phyloP scores from a whole-genome alignment of 176 grass and related monocot genomes.

The Eragrostis nindensis region DNA sequence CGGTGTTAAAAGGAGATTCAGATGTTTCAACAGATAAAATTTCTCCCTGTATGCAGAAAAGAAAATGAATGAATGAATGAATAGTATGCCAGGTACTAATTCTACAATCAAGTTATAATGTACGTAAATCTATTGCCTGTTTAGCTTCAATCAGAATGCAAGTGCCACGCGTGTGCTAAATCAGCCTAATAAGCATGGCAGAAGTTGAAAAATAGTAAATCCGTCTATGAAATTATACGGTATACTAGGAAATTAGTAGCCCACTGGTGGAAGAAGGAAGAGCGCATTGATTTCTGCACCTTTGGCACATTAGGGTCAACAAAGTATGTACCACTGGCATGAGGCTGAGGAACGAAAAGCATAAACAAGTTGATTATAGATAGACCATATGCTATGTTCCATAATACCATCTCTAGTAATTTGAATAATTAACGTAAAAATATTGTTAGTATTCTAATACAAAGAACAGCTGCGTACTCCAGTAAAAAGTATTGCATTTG shows the following conservation, averaged over 20 bases:
- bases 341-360: conserved; percentile 17
- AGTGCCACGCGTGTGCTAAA: conserved; percentile 14
- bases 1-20: conserved; percentile 11
- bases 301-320: conserved; percentile 8
- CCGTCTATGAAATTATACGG: background rate
- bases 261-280: conserved; percentile 4
- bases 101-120: background rate
- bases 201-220: background rate
- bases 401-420: conserved; percentile 11
- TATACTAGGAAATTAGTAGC: background rate
- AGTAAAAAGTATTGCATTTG: background rate
- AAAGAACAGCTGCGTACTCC: background rate
- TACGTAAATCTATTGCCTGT: background rate
- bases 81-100: background rate
- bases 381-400: background rate
- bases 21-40: conserved; percentile 24
- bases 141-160: conserved; percentile 20
- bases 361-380: background rate
- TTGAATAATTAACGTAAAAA: background rate
- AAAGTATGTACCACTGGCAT: conserved; percentile 9
- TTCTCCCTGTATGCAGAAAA: background rate
- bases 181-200: conserved; percentile 12
- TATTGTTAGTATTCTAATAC: background rate
- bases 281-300: background rate
- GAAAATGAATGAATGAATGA: conserved; percentile 14